Evolutionary conservation across 345 rosid species (phyloP), one percentile per base, ranked within the genome.

Genomic region (Rubroshorea leprosula): DNA sequence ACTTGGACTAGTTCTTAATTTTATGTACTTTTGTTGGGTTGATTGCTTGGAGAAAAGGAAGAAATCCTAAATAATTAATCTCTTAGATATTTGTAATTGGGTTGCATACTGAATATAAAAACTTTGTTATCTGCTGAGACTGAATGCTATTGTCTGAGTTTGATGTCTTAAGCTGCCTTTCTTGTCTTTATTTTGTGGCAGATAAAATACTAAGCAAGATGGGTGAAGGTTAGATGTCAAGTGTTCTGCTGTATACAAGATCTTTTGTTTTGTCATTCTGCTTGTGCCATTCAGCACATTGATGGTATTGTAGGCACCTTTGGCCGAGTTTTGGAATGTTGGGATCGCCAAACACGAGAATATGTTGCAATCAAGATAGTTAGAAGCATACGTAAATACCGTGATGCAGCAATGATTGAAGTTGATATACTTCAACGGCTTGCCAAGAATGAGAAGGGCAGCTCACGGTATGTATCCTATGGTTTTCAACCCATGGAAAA

Each of bases 271-370:
- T 82, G 69, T 75, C 68, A 78, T 74, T 80, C 69, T 73, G 73
- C 76, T 72, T 75, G 87, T 62, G 74, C 74, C 75, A 68, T 72
- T 80, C 78, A 83, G 89, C 81, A 64, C 73, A 74, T 76, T 85
- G 84, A 77, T 78, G 73, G 81, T 80, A 71, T 80, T 80, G 86
- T 83, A 83, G 93, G 93, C 83, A 83, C 93, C 49, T 86, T 86
- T 79, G 93, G 93, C 60, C 93, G 78, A 57, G 93, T 83, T 64
- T 75, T 86, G 85, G 89, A 86, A 77, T 86, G 89, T 83, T 86
- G 89, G 89, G 93, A 86, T 60, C 82, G 89, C 18, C 68, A 83
- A 60, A 72, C 74, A 4, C 64, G 74, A 68, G 85, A 86, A 26
- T 77, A 68, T 73, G 94, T 86, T 41, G 94, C 94, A 3, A 60